phyloP scores from a whole-genome alignment of 1,284 basidiomycete species.

The Rhodofomes roseus region DNA sequence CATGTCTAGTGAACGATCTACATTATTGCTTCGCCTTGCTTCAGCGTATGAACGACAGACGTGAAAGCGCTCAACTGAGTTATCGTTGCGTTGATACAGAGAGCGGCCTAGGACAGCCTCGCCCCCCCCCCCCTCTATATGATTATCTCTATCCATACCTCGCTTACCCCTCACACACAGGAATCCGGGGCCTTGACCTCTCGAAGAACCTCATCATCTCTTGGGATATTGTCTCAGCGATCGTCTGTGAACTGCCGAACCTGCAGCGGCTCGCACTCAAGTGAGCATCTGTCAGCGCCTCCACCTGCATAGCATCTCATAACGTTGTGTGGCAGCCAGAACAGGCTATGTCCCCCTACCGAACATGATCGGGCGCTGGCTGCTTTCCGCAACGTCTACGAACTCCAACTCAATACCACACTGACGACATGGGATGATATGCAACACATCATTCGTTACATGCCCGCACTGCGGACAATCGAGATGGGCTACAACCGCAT shows the following conservation, averaged over 20 bases:
- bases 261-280: slow-evolving; percentile 75
- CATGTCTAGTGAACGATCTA: neutral
- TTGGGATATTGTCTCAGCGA: slow-evolving; percentile 70
- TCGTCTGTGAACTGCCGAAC: slow-evolving; percentile 58
- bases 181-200: slow-evolving; percentile 77
- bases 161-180: slow-evolving; percentile 37
- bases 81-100: neutral
- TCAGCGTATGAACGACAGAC: no score
- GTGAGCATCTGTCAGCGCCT: slow-evolving; percentile 39
- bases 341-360: slow-evolving; percentile 43
- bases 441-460: slow-evolving; percentile 43
- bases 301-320: slow-evolving; percentile 4
- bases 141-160: neutral
- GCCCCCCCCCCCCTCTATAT: no score
- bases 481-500: slow-evolving; percentile 81
- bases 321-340: slow-evolving; percentile 42
- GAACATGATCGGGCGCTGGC: slow-evolving; percentile 23
- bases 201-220: slow-evolving; percentile 73
- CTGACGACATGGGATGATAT: slow-evolving; percentile 71
- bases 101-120: neutral
- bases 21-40: neutral
- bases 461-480: slow-evolving; percentile 60
- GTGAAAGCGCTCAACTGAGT: neutral
- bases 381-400: slow-evolving; percentile 51
- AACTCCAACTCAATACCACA: slow-evolving; percentile 77